phyloP scores from a whole-genome alignment of 768 basidiomycete species.

The Asterophora lycoperdoides region DNA sequence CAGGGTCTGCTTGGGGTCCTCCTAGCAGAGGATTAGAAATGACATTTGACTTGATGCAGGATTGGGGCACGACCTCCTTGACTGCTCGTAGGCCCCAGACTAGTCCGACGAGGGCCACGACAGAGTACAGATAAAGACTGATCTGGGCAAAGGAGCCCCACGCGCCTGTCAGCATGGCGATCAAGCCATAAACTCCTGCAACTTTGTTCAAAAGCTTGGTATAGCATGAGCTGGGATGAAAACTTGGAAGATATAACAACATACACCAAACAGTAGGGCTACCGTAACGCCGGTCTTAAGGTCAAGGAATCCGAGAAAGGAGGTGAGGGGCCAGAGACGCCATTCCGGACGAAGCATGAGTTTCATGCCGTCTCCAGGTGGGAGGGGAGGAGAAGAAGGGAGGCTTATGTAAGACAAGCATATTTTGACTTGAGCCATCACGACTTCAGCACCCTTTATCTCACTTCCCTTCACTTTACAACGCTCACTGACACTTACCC shows the following conservation, averaged over 20 bases:
- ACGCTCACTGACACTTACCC: no score
- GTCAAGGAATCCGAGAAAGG: constrained; percentile 85
- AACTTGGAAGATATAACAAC: constrained; percentile 24
- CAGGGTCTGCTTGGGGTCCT: constrained; percentile 78
- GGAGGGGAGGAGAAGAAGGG: not conserved
- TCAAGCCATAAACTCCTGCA: constrained; percentile 93
- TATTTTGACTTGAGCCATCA: constrained; percentile 8
- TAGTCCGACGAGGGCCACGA: constrained; percentile 71
- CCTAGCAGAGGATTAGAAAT: constrained; percentile 47
- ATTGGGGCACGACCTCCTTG: constrained; percentile 64
- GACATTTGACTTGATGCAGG: constrained; percentile 6
- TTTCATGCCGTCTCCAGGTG: constrained; percentile 46
- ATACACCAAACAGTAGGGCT: constrained; percentile 83
- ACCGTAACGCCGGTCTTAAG: constrained; percentile 92
- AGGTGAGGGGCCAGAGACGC: constrained; percentile 76
- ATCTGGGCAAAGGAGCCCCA: constrained; percentile 94
- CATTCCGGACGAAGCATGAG: constrained; percentile 80
- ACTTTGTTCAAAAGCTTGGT: constrained; percentile 89
- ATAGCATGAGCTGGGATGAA: constrained; percentile 6
- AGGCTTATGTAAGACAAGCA: constrained; percentile 13
- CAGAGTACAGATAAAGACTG: constrained; percentile 91
- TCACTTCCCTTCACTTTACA: no score
- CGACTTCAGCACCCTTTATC: not conserved
- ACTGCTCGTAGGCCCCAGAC: constrained; percentile 88
- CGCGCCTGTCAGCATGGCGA: constrained; percentile 85